Conservation (phyloP, 1,284 basidiomycete species). For the Mycosarcoma mackinlayi region DNA sequence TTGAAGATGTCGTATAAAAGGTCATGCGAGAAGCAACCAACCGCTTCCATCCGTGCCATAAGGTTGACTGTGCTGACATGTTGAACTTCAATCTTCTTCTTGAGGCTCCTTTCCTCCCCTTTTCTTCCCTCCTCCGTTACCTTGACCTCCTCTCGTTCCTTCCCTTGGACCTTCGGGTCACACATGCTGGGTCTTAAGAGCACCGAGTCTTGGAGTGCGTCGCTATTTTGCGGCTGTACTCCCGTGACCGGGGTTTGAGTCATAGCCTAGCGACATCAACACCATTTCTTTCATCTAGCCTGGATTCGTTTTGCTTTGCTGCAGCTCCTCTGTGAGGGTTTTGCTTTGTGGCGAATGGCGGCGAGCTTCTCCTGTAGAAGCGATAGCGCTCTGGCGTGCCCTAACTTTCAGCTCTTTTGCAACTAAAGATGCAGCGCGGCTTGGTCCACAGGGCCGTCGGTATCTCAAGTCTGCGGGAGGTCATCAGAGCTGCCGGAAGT, state of each 20-base stretch:
- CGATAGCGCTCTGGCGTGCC: conserved; percentile 27
- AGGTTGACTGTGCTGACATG: conserved; percentile 15
- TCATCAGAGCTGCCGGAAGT: conserved; percentile 19
- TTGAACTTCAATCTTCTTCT: neutral
- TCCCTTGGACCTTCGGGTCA: conserved; percentile 2
- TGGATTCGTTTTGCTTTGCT: conserved; percentile 26
- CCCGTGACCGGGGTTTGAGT: conserved; percentile 59
- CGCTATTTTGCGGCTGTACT: conserved; percentile 8
- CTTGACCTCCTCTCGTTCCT: neutral
- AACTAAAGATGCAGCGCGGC: conserved; percentile 39
- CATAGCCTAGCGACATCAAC: conserved; percentile 55
- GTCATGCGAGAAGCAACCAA: conserved; percentile 8
- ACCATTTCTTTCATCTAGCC: conserved; percentile 40
- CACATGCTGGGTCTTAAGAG: conserved; percentile 56
- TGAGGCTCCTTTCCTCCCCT: conserved; percentile 1
- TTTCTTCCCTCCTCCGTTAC: neutral
- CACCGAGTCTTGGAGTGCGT: conserved; percentile 51
- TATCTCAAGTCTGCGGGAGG: conserved; percentile 28
- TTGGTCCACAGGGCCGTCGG: conserved; percentile 23
- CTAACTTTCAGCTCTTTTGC: conserved; percentile 20
- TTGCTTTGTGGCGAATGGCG: conserved; percentile 7
- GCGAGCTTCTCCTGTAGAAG: conserved; percentile 25
- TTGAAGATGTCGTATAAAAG: conserved; percentile 61
- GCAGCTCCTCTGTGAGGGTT: conserved; percentile 11
- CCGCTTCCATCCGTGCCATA: conserved; percentile 1